phyloP scores from a whole-genome alignment of 352 stramenopile genomes.

The Globisporangium solare region DNA sequence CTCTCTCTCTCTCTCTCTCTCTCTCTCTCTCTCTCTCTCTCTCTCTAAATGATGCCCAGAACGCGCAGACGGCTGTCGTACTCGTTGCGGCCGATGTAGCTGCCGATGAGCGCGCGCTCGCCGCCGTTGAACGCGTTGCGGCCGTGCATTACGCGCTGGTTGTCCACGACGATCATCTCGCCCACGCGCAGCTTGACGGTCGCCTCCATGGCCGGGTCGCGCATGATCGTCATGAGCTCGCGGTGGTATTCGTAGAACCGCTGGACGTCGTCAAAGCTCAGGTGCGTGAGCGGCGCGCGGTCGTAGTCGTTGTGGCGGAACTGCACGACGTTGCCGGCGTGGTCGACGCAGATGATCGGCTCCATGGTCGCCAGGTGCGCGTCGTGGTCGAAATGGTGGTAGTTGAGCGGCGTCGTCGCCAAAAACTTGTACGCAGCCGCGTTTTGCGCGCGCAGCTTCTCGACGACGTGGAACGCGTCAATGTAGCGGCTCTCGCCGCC shows the following conservation, averaged over 20 bases:
- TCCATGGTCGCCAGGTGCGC: conserved; percentile 76
- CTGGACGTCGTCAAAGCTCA: conserved; percentile 65
- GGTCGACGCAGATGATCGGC: conserved; percentile 73
- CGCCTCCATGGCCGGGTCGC: conserved; percentile 58
- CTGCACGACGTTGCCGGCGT: conserved; percentile 62
- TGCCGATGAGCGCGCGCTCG: conserved; percentile 78
- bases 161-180: conserved; percentile 85
- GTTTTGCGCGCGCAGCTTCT: conserved; percentile 52
- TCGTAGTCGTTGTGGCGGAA: conserved; percentile 90
- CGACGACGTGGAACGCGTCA: conserved; percentile 73
- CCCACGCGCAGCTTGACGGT: conserved; percentile 60
- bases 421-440: conserved; percentile 71
- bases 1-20: background rate
- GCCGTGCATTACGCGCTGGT: conserved; percentile 84
- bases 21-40: background rate
- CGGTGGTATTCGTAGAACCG: conserved; percentile 74
- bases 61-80: conserved; percentile 83
- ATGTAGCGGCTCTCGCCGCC: conserved; percentile 77
- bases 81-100: conserved; percentile 85
- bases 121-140: conserved; percentile 74
- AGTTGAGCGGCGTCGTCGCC: conserved; percentile 60
- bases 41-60: conserved; percentile 68
- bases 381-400: conserved; percentile 76
- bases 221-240: conserved; percentile 62
- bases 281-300: conserved; percentile 71